A percentile compares a stretch with the other conserved stretches of the same genome.
Evolutionary conservation across 495 filamentous ascomycete species (phyloP).

Genomic region (Annulohypoxylon moriforme): DNA sequence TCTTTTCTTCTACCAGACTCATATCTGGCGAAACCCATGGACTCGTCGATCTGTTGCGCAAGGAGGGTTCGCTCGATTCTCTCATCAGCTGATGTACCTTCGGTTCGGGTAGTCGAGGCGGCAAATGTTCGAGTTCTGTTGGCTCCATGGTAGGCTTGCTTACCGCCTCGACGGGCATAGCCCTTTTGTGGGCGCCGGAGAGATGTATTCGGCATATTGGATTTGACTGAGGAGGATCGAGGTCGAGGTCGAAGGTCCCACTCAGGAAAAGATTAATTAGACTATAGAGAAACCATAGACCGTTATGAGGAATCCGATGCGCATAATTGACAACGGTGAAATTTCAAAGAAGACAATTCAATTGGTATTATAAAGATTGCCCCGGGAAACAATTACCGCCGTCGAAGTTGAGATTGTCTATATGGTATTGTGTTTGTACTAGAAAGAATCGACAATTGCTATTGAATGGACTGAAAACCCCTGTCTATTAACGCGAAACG

Average conservation of each 20-base stretch:
- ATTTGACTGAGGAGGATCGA: constrained; percentile 15
- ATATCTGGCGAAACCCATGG: constrained; percentile 91
- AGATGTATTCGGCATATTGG: constrained; percentile 61
- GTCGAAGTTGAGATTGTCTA: background rate
- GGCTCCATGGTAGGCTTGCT: constrained; percentile 65
- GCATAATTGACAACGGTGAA: constrained; percentile 28
- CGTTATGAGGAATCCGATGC: background rate
- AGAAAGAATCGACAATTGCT: constrained; percentile 5
- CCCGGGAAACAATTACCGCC: background rate
- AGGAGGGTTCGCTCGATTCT: constrained; percentile 85
- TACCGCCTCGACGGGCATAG: constrained; percentile 63
- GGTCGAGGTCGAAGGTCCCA: background rate
- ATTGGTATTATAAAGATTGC: background rate
- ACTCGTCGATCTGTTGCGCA: constrained; percentile 91
- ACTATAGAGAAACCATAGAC: constrained; percentile 15
- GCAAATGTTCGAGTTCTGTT: constrained; percentile 75
- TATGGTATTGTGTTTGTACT: constrained; percentile 4
- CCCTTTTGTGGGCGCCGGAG: constrained; percentile 62
- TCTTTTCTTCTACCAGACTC: constrained; percentile 86
- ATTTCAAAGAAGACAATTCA: constrained; percentile 8
- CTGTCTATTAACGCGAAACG: constrained; percentile 27
- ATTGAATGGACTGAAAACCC: background rate
- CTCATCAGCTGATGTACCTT: constrained; percentile 86
- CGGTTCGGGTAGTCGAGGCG: constrained; percentile 76
- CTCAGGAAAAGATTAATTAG: constrained; percentile 8